A percentile compares a stretch with the other conserved stretches of the same genome.
Evolutionary conservation across 352 stramenopile genomes (phyloP).

Genomic region (Aphanomyces astaci): DNA sequence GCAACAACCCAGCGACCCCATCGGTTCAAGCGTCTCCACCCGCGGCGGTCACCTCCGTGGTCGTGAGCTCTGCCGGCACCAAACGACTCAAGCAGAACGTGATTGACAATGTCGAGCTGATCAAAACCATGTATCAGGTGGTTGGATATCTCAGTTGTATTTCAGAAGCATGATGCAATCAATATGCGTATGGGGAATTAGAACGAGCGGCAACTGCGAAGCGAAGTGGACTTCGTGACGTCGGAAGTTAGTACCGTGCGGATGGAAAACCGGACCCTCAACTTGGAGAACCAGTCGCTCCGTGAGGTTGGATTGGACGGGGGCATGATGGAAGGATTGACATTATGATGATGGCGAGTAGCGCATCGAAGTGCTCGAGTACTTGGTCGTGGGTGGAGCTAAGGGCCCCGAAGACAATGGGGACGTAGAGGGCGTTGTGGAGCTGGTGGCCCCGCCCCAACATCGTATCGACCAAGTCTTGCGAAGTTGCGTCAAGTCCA

Average conservation of each 20-base stretch:
- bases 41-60: background rate
- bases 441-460: constrained; percentile 1
- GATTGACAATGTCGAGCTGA: constrained; percentile 52
- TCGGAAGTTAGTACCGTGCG: constrained; percentile 27
- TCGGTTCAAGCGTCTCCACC: too few species aligned
- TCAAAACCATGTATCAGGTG: constrained; percentile 31
- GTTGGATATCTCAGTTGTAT: too few species aligned
- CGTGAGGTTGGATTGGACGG: constrained; percentile 30
- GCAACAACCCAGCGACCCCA: too few species aligned
- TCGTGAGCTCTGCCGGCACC: background rate
- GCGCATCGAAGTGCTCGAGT: constrained; percentile 46
- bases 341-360: too few species aligned
- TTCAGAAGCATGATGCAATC: too few species aligned
- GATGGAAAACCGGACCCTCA: constrained; percentile 37
- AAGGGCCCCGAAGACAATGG: constrained; percentile 6
- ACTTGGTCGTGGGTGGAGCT: constrained; percentile 32
- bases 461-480: constrained; percentile 17
- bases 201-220: constrained; percentile 37
- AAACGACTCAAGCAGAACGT: constrained; percentile 40
- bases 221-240: constrained; percentile 26
- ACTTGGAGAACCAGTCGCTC: constrained; percentile 47
- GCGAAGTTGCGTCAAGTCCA: constrained; percentile 9
- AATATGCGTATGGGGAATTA: too few species aligned
- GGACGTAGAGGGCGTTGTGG: constrained; percentile 3
- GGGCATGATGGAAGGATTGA: background rate